phyloP scores from a whole-genome alignment of 1,284 basidiomycete genomes.

The Retiboletus flavoniger region DNA sequence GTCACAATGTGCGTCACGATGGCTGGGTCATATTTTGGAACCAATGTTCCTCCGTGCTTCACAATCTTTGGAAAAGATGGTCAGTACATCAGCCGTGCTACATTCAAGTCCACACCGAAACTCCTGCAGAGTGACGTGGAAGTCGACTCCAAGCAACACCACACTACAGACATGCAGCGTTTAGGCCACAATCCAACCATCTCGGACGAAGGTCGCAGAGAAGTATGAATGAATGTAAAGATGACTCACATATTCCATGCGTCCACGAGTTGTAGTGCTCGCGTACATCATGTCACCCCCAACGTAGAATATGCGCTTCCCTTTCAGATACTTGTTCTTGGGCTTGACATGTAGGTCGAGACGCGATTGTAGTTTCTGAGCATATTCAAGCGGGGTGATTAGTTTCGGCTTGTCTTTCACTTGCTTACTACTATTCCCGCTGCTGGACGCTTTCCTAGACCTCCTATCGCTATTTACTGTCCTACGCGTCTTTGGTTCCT shows the following conservation, averaged over 20 bases:
- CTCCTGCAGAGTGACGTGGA: background rate
- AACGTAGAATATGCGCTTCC: constrained; percentile 55
- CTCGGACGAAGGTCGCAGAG: background rate
- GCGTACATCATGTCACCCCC: constrained; percentile 58
- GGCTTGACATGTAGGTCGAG: constrained; percentile 15
- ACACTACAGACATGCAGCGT: background rate
- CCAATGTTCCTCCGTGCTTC: constrained; percentile 54
- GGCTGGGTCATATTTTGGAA: constrained; percentile 52
- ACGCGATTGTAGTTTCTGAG: constrained; percentile 35
- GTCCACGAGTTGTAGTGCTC: constrained; percentile 46
- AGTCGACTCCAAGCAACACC: background rate
- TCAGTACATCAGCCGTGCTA: constrained; percentile 3
- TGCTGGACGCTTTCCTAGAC: constrained; percentile 20
- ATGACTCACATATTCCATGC: constrained; percentile 56
- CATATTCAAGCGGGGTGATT: constrained; percentile 41
- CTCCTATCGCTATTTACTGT: constrained; percentile 11
- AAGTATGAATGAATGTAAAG: background rate
- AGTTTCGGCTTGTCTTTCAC: constrained; percentile 27
- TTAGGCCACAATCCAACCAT: background rate
- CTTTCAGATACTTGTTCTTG: constrained; percentile 43
- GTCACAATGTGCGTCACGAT: constrained; percentile 65
- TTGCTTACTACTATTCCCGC: constrained; percentile 19
- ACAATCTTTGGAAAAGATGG: constrained; percentile 45
- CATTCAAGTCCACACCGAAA: background rate
- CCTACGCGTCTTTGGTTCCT: constrained; percentile 11